Percentiles rank a stretch among this genome's conserved stretches.
Conservation (phyloP, 2,329 filamentous ascomycete species). For the Madurella fahalii region DNA sequence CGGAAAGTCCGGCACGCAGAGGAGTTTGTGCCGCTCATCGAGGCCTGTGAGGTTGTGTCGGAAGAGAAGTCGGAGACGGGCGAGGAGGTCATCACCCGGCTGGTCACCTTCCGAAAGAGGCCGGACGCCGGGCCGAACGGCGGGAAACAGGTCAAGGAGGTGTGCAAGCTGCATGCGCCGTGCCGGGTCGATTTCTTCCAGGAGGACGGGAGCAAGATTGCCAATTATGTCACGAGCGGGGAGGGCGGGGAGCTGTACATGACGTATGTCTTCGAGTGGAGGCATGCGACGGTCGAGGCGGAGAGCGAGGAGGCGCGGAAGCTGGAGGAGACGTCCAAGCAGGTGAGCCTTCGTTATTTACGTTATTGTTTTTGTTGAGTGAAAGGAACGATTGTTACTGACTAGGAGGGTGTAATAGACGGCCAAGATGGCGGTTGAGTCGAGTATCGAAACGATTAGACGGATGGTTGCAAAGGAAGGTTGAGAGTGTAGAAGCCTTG, state of each 20-base stretch:
- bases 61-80: slow-evolving; percentile 13
- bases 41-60: slow-evolving; percentile 25
- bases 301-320: slow-evolving; percentile 23
- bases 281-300: slow-evolving; percentile 21
- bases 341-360: slow-evolving; percentile 20
- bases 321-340: slow-evolving; percentile 22
- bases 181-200: slow-evolving; percentile 30
- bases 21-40: slow-evolving; percentile 30
- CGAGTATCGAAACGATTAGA: slow-evolving; percentile 8
- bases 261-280: slow-evolving; percentile 35
- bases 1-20: slow-evolving; percentile 29
- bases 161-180: slow-evolving; percentile 31
- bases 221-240: slow-evolving; percentile 31
- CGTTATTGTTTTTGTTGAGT: neutral
- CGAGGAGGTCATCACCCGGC: slow-evolving; percentile 11
- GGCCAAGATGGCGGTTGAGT: slow-evolving; percentile 27
- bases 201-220: slow-evolving; percentile 31
- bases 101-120: slow-evolving; percentile 1
- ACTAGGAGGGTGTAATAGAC: slow-evolving; percentile 16
- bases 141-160: slow-evolving; percentile 25
- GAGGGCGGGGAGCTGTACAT: slow-evolving; percentile 27
- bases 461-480: slow-evolving; percentile 1
- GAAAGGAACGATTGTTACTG: neutral
- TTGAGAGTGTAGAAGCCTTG: too few relatives aligned
- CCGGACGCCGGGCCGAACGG: slow-evolving; percentile 2